These are phyloP conservation scores for Hygrocybe coccinea DNA, from an alignment of 768 basidiomycete genomes.

Conservation along the genomic window DNA sequence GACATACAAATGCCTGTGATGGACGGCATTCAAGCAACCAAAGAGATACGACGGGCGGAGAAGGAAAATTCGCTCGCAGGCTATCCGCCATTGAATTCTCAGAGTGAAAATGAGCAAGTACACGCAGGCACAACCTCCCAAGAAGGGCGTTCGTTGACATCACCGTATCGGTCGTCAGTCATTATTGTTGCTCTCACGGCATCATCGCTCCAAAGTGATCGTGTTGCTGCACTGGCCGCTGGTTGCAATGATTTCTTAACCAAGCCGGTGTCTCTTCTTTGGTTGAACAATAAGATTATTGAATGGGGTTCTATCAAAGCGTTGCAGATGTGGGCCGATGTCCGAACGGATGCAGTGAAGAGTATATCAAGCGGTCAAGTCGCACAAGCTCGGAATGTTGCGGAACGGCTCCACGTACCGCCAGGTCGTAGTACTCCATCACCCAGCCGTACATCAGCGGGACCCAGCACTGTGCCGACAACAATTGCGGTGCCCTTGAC, in stretches of 20 bases:
- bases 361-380: conserved; percentile 38
- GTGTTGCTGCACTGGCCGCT: conserved; percentile 94
- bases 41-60: conserved; percentile 87
- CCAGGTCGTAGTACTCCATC: conserved; percentile 31
- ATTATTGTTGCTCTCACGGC: conserved; percentile 99
- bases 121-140: conserved; percentile 50
- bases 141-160: conserved; percentile 45
- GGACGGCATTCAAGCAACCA: conserved; percentile 97
- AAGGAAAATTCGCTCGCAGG: conserved; percentile 59
- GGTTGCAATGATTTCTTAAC: conserved; percentile 99
- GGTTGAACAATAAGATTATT: conserved; percentile 97
- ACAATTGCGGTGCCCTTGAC: background rate
- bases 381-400: conserved; percentile 40
- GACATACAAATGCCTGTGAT: conserved; percentile 99
- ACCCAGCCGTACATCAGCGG: conserved; percentile 17
- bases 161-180: conserved; percentile 85
- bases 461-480: background rate
- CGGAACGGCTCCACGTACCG: conserved; percentile 44
- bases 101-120: conserved; percentile 45
- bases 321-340: conserved; percentile 86
- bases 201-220: conserved; percentile 89
- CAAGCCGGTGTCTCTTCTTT: conserved; percentile 90
- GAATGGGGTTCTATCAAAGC: conserved; percentile 99
- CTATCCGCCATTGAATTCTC: conserved; percentile 63
- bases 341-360: conserved; percentile 52